Percentiles rank a stretch among this genome's conserved stretches.
These are phyloP conservation scores for Medicago truncatula DNA, from an alignment of 306 rosid genomes.

Conservation along the genomic window MtrunA17r5.0-ANR NC_053048.1:34392501-34393000, in stretches of 20 bases:
- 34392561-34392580: slow-evolving; percentile 72
- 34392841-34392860: slow-evolving; percentile 58
- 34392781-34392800: slow-evolving; percentile 85
- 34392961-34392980: slow-evolving; percentile 57
- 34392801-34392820: slow-evolving; percentile 67
- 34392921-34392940: slow-evolving; percentile 76
- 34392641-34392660: slow-evolving; percentile 65
- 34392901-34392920: slow-evolving; percentile 88
- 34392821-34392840: slow-evolving; percentile 75
- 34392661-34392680: slow-evolving; percentile 60
- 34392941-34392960: slow-evolving; percentile 55
- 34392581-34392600: slow-evolving; percentile 41
- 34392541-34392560: slow-evolving; percentile 95
- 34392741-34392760: slow-evolving; percentile 75
- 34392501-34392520: slow-evolving; percentile 55
- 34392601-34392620: slow-evolving; percentile 57
- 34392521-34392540: slow-evolving; percentile 50
- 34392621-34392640: slow-evolving; percentile 68
- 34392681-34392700: slow-evolving; percentile 54
- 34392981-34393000: slow-evolving; percentile 86
- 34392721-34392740: slow-evolving; percentile 73
- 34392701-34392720: slow-evolving; percentile 53
- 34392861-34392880: slow-evolving; percentile 68
- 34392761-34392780: slow-evolving; percentile 68
- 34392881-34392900: slow-evolving; percentile 74